Evolutionary conservation across 2,329 filamentous ascomycete genomes (phyloP).

Genomic region (Pyricularia grisea): DNA sequence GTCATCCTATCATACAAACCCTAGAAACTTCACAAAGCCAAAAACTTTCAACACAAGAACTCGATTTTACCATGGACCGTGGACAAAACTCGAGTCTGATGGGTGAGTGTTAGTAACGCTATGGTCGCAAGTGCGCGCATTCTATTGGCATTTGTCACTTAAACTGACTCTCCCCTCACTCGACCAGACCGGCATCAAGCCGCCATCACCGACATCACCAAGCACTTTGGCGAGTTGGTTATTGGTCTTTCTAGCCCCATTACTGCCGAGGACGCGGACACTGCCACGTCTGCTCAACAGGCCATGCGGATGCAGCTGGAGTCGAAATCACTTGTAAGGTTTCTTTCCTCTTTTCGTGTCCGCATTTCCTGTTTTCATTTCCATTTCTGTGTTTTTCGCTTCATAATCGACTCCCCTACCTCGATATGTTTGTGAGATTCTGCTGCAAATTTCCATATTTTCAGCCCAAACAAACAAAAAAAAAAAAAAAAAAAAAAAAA

Average conservation of each 20-base stretch:
- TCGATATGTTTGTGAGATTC: not conserved
- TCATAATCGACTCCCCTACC: not conserved
- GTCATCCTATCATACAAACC: not conserved
- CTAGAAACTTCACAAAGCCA: not conserved
- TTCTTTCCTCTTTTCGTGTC: not conserved
- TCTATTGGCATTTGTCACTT: not conserved
- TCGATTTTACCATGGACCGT: slow-evolving; percentile 11
- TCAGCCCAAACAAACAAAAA: not conserved
- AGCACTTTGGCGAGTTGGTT: slow-evolving; percentile 33
- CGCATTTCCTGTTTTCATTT: not conserved
- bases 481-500: no score
- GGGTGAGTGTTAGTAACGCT: slow-evolving; percentile 6
- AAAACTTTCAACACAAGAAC: not conserved
- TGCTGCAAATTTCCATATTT: not conserved
- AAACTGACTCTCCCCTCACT: not conserved
- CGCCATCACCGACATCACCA: slow-evolving; percentile 33
- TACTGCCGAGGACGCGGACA: slow-evolving; percentile 19
- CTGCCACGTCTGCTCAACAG: slow-evolving; percentile 28
- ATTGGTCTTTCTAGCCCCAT: slow-evolving; percentile 24
- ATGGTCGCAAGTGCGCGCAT: not conserved
- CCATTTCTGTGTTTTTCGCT: not conserved
- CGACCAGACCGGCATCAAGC: slow-evolving; percentile 33
- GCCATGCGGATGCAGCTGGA: slow-evolving; percentile 29
- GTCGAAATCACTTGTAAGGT: slow-evolving; percentile 24
- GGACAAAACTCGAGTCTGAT: slow-evolving; percentile 12